phyloP scores from a whole-genome alignment of 2,329 filamentous ascomycete genomes.

The Cladorrhinum sp. region DNA sequence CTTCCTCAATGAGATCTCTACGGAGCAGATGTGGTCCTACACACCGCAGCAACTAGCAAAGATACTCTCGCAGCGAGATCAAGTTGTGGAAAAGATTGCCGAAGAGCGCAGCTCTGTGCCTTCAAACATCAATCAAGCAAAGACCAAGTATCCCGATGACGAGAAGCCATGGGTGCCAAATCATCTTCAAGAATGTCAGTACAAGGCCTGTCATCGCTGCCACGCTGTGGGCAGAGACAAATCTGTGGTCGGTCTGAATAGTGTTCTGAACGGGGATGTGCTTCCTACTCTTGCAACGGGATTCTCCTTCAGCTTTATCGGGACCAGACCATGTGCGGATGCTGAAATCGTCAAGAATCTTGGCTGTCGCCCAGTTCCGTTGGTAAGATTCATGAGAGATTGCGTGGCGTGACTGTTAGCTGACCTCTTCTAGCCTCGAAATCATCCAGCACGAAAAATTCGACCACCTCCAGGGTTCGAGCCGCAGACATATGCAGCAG shows the following conservation, averaged over 20 bases:
- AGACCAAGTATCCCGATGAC: conserved; percentile 19
- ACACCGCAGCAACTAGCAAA: conserved; percentile 44
- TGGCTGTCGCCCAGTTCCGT: conserved; percentile 37
- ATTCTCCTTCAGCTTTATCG: conserved; percentile 49
- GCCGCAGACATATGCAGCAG: not conserved
- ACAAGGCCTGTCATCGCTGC: conserved; percentile 50
- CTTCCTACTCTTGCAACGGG: conserved; percentile 48
- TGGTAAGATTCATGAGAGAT: conserved; percentile 31
- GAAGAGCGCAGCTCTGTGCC: conserved; percentile 16
- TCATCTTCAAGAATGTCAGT: conserved; percentile 45
- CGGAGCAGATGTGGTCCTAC: conserved; percentile 44
- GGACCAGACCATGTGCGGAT: conserved; percentile 44
- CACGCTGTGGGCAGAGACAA: conserved; percentile 44
- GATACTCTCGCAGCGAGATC: conserved; percentile 49
- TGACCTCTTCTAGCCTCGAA: conserved; percentile 20
- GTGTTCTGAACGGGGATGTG: conserved; percentile 48
- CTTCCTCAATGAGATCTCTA: conserved; percentile 44
- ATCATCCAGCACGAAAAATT: conserved; percentile 6
- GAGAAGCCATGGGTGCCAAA: conserved; percentile 25
- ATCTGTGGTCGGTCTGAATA: conserved; percentile 49
- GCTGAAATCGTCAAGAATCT: conserved; percentile 39
- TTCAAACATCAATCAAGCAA: not conserved
- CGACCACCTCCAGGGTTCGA: not conserved
- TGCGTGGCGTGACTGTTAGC: not conserved
- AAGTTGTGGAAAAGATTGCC: conserved; percentile 37